phyloP scores from a whole-genome alignment of 345 rosid genomes.

The Gossypium arboreum region DNA sequence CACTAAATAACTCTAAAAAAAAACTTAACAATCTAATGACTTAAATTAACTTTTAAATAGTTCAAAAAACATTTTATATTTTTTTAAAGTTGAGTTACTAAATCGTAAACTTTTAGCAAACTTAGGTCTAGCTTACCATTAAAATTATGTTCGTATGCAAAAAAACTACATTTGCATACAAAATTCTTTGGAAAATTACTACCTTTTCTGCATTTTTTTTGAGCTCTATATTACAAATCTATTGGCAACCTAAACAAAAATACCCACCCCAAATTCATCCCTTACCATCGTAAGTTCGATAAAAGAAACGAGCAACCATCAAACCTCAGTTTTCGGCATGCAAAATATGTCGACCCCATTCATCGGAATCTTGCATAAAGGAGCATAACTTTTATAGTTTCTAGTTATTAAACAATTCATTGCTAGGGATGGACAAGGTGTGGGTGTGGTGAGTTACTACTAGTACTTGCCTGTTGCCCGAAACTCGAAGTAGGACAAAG shows the following conservation, averaged over 20 bases:
- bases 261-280: slow-evolving; percentile 37
- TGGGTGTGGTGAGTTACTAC: slow-evolving; percentile 55
- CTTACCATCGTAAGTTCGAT: slow-evolving; percentile 33
- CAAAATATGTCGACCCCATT: slow-evolving; percentile 25
- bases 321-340: slow-evolving; percentile 35
- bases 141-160: slow-evolving; percentile 20
- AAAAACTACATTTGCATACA: slow-evolving; percentile 25
- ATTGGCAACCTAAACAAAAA: slow-evolving; percentile 58
- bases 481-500: slow-evolving; percentile 48
- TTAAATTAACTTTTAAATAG: no score
- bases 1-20: no score
- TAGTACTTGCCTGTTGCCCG: slow-evolving; percentile 56
- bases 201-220: slow-evolving; percentile 24
- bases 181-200: slow-evolving; percentile 24
- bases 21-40: no score
- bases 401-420: slow-evolving; percentile 22
- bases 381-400: slow-evolving; percentile 24
- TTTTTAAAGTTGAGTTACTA: no score
- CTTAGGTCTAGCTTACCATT: no score
- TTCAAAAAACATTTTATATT: no score
- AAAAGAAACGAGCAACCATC: slow-evolving; percentile 36
- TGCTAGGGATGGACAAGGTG: slow-evolving; percentile 37
- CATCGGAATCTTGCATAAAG: slow-evolving; percentile 22
- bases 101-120: no score
- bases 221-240: slow-evolving; percentile 40